phyloP scores from a whole-genome alignment of 2,329 filamentous ascomycete genomes.

The Biscogniauxia marginata region DNA sequence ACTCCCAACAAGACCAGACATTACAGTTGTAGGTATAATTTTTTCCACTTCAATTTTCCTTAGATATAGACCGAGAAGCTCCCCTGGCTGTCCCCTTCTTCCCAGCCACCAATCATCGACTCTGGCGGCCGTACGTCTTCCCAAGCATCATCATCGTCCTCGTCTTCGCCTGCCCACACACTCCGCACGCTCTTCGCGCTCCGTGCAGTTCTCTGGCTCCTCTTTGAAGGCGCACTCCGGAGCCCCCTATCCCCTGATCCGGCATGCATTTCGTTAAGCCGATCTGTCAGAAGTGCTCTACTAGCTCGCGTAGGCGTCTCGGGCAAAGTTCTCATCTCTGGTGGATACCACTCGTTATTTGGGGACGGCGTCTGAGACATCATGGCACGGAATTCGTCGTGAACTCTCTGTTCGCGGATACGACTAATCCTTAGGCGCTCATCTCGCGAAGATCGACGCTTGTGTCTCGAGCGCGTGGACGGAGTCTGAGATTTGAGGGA shows the following conservation, averaged over 20 bases:
- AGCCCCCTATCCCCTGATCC: conserved; percentile 7
- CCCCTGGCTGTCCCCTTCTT: conserved; percentile 22
- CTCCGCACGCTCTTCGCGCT: conserved; percentile 25
- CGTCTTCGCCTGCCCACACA: conserved; percentile 17
- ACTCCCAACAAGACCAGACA: background rate
- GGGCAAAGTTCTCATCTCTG: conserved; percentile 17
- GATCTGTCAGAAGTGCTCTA: conserved; percentile 15
- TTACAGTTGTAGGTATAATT: conserved; percentile 16
- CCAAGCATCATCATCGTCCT: conserved; percentile 30
- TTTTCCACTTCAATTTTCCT: conserved; percentile 3
- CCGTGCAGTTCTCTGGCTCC: conserved; percentile 19
- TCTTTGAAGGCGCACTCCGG: conserved; percentile 16
- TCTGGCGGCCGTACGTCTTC: conserved; percentile 29
- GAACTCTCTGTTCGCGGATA: conserved; percentile 15
- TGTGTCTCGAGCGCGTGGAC: conserved; percentile 15
- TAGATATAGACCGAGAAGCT: conserved; percentile 33
- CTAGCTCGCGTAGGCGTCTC: conserved; percentile 21
- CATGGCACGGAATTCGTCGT: conserved; percentile 13
- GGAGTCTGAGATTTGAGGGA: conserved; percentile 14
- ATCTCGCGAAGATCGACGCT: conserved; percentile 17
- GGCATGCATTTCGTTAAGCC: conserved; percentile 12
- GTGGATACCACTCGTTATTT: conserved; percentile 11
- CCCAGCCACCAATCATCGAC: conserved; percentile 27
- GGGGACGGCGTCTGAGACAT: conserved; percentile 21
- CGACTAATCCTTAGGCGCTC: conserved; percentile 17